A percentile compares a stretch with the other conserved stretches of the same genome.
Evolutionary conservation across 495 filamentous ascomycete genomes (phyloP).

Genomic region (Aspergillus asperescens): DNA sequence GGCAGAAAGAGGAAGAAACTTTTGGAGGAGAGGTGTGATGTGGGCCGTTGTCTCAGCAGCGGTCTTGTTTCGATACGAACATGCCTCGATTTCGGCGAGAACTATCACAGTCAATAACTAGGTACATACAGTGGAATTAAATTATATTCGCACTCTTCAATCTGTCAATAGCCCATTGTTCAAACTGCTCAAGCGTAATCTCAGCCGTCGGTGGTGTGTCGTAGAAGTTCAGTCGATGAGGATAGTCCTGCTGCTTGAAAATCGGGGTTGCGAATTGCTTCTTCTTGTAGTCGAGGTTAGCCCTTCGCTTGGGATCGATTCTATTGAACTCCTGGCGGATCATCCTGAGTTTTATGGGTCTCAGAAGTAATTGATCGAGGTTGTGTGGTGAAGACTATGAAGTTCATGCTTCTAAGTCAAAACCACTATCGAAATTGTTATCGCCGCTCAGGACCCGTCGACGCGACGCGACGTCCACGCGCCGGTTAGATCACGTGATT

Average conservation of each 20-base stretch:
- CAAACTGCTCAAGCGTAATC: constrained; percentile 95
- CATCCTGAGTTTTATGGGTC: constrained; percentile 45
- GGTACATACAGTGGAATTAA: not conserved
- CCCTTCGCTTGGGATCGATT: constrained; percentile 77
- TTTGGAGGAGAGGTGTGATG: constrained; percentile 74
- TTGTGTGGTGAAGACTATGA: too few relatives aligned
- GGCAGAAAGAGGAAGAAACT: constrained; percentile 77
- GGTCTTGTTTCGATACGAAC: constrained; percentile 86
- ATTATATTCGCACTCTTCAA: constrained; percentile 55
- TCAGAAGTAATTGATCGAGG: not conserved
- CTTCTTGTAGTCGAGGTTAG: constrained; percentile 70
- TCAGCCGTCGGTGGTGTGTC: constrained; percentile 81
- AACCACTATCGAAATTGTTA: not conserved
- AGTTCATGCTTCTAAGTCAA: not conserved
- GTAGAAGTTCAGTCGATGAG: constrained; percentile 90
- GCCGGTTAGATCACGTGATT: not conserved
- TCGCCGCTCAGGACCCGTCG: constrained; percentile 8
- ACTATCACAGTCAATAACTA: constrained; percentile 47
- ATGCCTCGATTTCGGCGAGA: constrained; percentile 91
- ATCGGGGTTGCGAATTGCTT: constrained; percentile 72
- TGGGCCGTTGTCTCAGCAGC: constrained; percentile 70
- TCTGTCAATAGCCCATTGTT: constrained; percentile 98
- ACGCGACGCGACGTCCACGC: constrained; percentile 11
- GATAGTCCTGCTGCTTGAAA: constrained; percentile 71
- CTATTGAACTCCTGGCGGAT: constrained; percentile 65